Evolutionary conservation across 163 green algal genomes (phyloP), one percentile per base, ranked within the genome.

Genomic region (Scenedesmus sp.): DNA sequence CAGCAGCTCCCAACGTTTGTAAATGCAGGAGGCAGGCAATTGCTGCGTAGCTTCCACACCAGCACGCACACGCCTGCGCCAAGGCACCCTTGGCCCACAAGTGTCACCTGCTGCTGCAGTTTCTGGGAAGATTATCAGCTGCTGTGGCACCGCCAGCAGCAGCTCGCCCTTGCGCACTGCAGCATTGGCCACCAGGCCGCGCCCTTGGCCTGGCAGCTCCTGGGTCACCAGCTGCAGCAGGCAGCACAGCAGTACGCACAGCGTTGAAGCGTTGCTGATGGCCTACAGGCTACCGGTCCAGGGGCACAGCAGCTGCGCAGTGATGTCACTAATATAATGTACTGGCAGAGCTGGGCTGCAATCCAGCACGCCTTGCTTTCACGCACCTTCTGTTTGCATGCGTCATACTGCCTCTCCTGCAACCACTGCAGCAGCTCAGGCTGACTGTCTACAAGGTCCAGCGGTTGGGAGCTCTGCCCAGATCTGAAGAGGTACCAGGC

Each of bases 21-120:
- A 26, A 26, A 54, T 82, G 9, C n/a, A 4, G 2, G n/a, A 57
- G 77, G 77, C 77, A 62, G n/a, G n/a, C n/a, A n/a, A 10, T n/a
- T 26, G 81, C 79, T 62, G 16, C 16, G n/a, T 2, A 16, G 55
- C 76, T 88, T 74, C 55, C 54, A 57, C 46, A 12, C 56, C 3
- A 66, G 62, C 13, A 46, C n/a, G 16, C 84, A 46, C 26, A 81
- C 26, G 66, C 64, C 5, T 84, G 46, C 67, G 23, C 74, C 34
- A 46, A 46, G 34, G 34, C 34, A 46, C 34, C 34, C 34, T 46
- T 86, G 57, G 16, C 74, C 6, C 74, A 34, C 26, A 26, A 26
- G 34, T 8, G 52, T 67, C 16, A 92, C 88, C 88, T 88, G 56
- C 79, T 88, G 88, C 88, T 89, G 88, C 88, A 55, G 55, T 83